Percentiles rank a stretch among this genome's conserved stretches.
These are phyloP conservation scores for Taiozyma sp. DNA, from an alignment of 1,139 yeast species.

Conservation along the genomic window DNA sequence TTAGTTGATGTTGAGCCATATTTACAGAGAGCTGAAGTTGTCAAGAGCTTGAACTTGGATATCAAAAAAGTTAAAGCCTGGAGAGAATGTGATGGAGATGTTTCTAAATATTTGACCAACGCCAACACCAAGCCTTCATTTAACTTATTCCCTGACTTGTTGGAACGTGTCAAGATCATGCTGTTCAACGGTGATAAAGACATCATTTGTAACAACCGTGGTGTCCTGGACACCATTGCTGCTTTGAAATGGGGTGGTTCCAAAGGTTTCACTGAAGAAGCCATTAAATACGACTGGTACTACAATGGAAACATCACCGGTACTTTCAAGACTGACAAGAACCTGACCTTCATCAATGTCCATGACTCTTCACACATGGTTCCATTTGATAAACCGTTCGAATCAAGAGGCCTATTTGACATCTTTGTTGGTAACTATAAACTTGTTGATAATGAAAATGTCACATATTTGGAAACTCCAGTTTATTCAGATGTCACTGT, in stretches of 20 bases:
- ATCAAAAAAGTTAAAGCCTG: slow-evolving; percentile 38
- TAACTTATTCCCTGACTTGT: slow-evolving; percentile 55
- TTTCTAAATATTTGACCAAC: slow-evolving; percentile 48
- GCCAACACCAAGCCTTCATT: slow-evolving; percentile 54
- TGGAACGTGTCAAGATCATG: slow-evolving; percentile 53
- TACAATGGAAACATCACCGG: slow-evolving; percentile 48
- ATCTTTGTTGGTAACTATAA: slow-evolving; percentile 23
- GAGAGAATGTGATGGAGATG: slow-evolving; percentile 71
- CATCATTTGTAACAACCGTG: slow-evolving; percentile 78
- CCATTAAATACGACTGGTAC: slow-evolving; percentile 41
- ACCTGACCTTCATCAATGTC: slow-evolving; percentile 71
- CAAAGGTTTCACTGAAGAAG: slow-evolving; percentile 46
- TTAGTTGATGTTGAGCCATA: slow-evolving; percentile 54
- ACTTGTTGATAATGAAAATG: slow-evolving; percentile 13
- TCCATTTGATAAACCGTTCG: slow-evolving; percentile 74
- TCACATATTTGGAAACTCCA: slow-evolving; percentile 20
- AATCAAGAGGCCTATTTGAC: slow-evolving; percentile 66
- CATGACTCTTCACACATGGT: slow-evolving; percentile 91
- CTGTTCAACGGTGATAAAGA: slow-evolving; percentile 88
- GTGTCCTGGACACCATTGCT: slow-evolving; percentile 62
- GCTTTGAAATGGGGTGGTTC: slow-evolving; percentile 64
- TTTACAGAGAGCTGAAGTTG: slow-evolving; percentile 50
- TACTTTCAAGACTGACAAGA: slow-evolving; percentile 49
- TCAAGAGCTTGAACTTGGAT: slow-evolving; percentile 49
- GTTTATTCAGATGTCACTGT: slow-evolving; percentile 12